These are phyloP conservation scores for Trichoderma sp. DNA, from an alignment of 2,329 filamentous ascomycete species.

Conservation along the genomic window DNA sequence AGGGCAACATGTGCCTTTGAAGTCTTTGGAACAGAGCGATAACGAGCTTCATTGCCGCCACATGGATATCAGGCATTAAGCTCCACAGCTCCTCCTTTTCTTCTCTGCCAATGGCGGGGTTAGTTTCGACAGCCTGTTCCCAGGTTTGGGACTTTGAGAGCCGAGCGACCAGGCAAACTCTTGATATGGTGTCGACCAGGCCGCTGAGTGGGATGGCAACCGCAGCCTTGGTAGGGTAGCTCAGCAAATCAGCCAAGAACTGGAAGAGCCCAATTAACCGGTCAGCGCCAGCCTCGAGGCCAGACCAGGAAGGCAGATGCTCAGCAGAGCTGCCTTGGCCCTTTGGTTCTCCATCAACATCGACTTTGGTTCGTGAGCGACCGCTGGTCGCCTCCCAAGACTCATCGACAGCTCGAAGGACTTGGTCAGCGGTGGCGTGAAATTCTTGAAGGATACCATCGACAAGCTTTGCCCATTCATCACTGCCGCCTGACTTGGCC, in stretches of 20 bases:
- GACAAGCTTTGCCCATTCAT: slow-evolving; percentile 74
- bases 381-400: slow-evolving; percentile 71
- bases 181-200: slow-evolving; percentile 65
- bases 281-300: slow-evolving; percentile 70
- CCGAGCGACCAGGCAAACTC: slow-evolving; percentile 65
- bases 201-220: slow-evolving; percentile 66
- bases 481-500: slow-evolving; percentile 71
- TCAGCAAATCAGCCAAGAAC: slow-evolving; percentile 63
- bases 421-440: slow-evolving; percentile 70
- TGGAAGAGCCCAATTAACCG: slow-evolving; percentile 65
- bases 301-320: slow-evolving; percentile 67
- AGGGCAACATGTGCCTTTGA: slow-evolving; percentile 53
- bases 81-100: slow-evolving; percentile 79
- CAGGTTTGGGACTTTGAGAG: slow-evolving; percentile 48
- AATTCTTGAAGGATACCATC: slow-evolving; percentile 60
- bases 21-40: slow-evolving; percentile 57
- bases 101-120: slow-evolving; percentile 71
- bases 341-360: slow-evolving; percentile 46
- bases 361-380: slow-evolving; percentile 43
- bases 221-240: slow-evolving; percentile 60
- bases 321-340: slow-evolving; percentile 48
- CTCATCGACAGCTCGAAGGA: slow-evolving; percentile 77
- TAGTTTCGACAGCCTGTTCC: slow-evolving; percentile 58
- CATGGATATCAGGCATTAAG: slow-evolving; percentile 70
- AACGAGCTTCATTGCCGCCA: slow-evolving; percentile 65